Evolutionary conservation across 495 filamentous ascomycete genomes (phyloP), one percentile per base, ranked within the genome.

Genomic region (Podospora comata): DNA sequence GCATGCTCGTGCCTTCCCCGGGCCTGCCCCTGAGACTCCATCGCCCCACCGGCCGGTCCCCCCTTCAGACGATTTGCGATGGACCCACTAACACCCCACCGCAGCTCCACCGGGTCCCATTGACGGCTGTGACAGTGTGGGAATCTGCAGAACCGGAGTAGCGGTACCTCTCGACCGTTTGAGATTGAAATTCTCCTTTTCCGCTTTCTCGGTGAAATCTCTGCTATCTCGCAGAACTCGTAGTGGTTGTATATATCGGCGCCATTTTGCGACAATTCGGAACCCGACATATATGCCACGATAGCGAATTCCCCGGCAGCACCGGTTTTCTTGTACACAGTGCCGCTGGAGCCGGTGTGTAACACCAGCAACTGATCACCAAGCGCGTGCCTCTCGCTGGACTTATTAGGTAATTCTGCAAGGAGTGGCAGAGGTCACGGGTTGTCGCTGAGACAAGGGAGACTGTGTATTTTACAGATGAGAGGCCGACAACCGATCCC

Each of bases 331-430:
- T 32, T 7, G 4, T 32, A 7, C n/a, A 20, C 3, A 63, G 2
- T 63, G 61, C 61, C 61, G 61, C 30, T 63, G 61, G 11, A 34
- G 30, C 61, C 61, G 61, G 61, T 63, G 61, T 39, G 60, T 30
- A 16, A 62, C 60, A 32, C 4, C 30, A 32, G 30, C 30, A 32
- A 32, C 30, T 32, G 39, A 13, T 13, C 39, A 1, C 7, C 13
- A 11, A 48, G 39, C 2, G 39, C 13, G 9, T 48, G 39, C 39
- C 39, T 48, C 39, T 48, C 39, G 39, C 39, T 48, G 39, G 39
- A 48, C 39, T 48, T 48, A 48, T 68, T 71, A 68, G 66, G 69
- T 71, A 71, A 71, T 55, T 63, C n/a, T 34, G 27, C 61, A 63
- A 61, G 26, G 34, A 55, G 32, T 62, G 67, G 39, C 48, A 20